Evolutionary conservation across 176 grass and related monocot species (phyloP).

Genomic region (Panicum miliaceum): DNA sequence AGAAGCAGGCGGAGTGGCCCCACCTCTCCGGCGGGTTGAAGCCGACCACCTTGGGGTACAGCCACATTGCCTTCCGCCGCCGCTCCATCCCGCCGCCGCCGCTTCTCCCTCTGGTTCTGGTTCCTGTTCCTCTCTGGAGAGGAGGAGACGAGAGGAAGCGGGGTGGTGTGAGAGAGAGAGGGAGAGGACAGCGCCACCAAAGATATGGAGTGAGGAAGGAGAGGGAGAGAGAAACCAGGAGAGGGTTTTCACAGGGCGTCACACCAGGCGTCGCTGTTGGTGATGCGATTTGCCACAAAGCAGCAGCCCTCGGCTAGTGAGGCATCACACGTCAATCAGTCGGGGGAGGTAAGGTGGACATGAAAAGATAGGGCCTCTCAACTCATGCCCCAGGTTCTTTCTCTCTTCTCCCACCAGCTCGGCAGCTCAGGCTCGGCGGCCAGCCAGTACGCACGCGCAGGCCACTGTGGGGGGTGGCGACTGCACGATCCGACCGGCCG

Average conservation of each 20-base stretch:
- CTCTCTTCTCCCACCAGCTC: too few species aligned
- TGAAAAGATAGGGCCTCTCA: slow-evolving; percentile 69
- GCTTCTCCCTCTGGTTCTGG: neutral
- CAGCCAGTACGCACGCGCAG: neutral
- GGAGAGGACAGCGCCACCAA: neutral
- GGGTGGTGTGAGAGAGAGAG: neutral
- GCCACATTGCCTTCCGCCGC: slow-evolving; percentile 93
- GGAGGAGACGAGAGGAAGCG: neutral
- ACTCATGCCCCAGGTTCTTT: slow-evolving; percentile 43
- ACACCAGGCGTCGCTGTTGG: slow-evolving; percentile 47
- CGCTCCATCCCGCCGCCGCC: slow-evolving; percentile 44
- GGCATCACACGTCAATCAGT: slow-evolving; percentile 58
- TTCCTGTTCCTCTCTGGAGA: neutral
- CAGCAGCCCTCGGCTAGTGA: slow-evolving; percentile 40
- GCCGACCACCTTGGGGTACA: slow-evolving; percentile 87
- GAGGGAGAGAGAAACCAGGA: neutral
- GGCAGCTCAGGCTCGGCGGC: neutral
- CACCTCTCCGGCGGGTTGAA: slow-evolving; percentile 96
- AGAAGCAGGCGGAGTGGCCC: slow-evolving; percentile 97
- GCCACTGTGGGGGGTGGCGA: neutral
- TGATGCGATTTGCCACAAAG: slow-evolving; percentile 55
- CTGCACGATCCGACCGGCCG: neutral
- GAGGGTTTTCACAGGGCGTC: slow-evolving; percentile 19
- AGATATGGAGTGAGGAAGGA: slow-evolving; percentile 12
- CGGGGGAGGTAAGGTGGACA: slow-evolving; percentile 33